phyloP scores from a whole-genome alignment of 1,284 basidiomycete species.

The Neolentinus lepideus region DNA sequence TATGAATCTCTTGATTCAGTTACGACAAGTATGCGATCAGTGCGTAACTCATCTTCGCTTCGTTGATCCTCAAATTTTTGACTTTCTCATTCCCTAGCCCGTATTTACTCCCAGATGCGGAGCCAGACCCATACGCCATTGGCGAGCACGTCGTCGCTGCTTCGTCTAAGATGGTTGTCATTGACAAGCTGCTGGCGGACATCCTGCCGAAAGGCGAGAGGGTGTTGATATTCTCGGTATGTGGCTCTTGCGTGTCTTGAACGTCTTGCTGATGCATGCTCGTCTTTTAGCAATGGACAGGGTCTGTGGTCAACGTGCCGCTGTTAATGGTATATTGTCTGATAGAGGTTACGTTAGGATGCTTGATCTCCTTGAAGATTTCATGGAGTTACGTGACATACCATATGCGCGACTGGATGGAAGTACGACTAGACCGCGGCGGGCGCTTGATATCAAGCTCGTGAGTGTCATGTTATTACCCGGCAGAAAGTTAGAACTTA shows the following conservation, averaged over 20 bases:
- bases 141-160: conserved; percentile 51
- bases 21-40: conserved; percentile 53
- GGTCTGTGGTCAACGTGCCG: conserved; percentile 20
- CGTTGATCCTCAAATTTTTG: background rate
- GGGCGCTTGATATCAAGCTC: conserved; percentile 48
- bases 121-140: conserved; percentile 41
- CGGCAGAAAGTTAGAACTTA: background rate
- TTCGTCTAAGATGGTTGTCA: conserved; percentile 67
- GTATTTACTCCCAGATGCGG: conserved; percentile 43
- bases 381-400: conserved; percentile 67
- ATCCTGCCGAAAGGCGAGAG: conserved; percentile 77
- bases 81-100: conserved; percentile 26
- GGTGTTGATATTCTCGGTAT: conserved; percentile 80
- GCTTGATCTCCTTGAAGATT: conserved; percentile 81
- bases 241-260: conserved; percentile 10
- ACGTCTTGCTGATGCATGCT: conserved; percentile 2
- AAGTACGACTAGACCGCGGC: conserved; percentile 40
- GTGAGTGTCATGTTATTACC: conserved; percentile 24
- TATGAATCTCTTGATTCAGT: conserved; percentile 53
- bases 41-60: conserved; percentile 20
- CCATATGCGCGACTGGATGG: conserved; percentile 78
- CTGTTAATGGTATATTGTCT: background rate
- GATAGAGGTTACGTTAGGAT: conserved; percentile 48
- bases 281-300: conserved; percentile 43
- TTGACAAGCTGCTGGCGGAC: conserved; percentile 74